A percentile compares a stretch with the other conserved stretches of the same genome.
Conservation (phyloP, 1,284 basidiomycete species). For the Wallemia ichthyophaga region DNA sequence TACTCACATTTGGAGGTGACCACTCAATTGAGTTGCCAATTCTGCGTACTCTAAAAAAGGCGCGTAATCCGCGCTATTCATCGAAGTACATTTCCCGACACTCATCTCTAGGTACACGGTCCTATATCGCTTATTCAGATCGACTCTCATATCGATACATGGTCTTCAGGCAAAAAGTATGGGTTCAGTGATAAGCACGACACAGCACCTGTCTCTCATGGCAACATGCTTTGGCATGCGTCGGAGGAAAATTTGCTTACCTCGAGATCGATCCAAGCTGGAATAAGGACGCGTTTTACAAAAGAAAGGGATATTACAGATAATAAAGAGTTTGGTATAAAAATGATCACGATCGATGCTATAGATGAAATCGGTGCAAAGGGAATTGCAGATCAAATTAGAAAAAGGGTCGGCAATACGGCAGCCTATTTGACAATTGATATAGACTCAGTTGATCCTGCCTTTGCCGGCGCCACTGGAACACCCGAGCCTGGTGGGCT, state of each 20-base stretch:
- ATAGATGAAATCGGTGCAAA: constrained; percentile 36
- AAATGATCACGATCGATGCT: constrained; percentile 38
- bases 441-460: constrained; percentile 37
- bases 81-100: constrained; percentile 21
- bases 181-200: constrained; percentile 1
- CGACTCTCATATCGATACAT: constrained; percentile 41
- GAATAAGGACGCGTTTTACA: constrained; percentile 37
- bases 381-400: constrained; percentile 30
- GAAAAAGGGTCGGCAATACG: constrained; percentile 29
- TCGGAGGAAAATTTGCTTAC: constrained; percentile 26
- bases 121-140: constrained; percentile 35
- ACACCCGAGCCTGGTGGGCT: constrained; percentile 54
- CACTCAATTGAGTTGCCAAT: constrained; percentile 27
- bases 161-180: constrained; percentile 11
- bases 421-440: constrained; percentile 38
- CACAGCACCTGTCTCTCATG: constrained; percentile 6
- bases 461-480: constrained; percentile 32
- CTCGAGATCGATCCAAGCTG: constrained; percentile 31
- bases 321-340: constrained; percentile 33
- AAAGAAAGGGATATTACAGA: constrained; percentile 25
- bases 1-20: constrained; percentile 45
- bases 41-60: not conserved
- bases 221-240: constrained; percentile 16
- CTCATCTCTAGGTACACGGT: constrained; percentile 37
- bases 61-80: too few species aligned